Evolutionary conservation across 495 filamentous ascomycete species (phyloP).

Genomic region (Aspergillus cavernicola): DNA sequence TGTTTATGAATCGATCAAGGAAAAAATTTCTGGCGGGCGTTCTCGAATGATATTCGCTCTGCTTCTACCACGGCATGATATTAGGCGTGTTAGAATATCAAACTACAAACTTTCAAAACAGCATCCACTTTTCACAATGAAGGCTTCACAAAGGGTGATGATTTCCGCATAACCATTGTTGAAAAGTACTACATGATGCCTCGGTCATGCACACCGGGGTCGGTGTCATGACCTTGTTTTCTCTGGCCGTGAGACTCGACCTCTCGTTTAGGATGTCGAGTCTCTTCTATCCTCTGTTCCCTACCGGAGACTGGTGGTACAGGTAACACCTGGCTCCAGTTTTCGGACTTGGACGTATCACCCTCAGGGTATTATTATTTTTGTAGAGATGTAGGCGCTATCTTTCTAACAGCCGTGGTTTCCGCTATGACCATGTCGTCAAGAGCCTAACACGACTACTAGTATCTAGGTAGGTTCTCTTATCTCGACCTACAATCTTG

Average conservation of each 20-base stretch:
- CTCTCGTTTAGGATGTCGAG: neutral
- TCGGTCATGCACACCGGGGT: neutral
- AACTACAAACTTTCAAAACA: constrained; percentile 35
- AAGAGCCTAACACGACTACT: too few relatives aligned
- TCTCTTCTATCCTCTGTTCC: neutral
- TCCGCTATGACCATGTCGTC: too few relatives aligned
- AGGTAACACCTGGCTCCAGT: neutral
- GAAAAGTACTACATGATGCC: constrained; percentile 33
- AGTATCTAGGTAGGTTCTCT: too few relatives aligned
- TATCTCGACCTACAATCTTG: too few relatives aligned
- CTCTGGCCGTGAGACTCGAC: constrained; percentile 5
- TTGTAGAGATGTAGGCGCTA: neutral
- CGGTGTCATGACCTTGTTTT: constrained; percentile 2
- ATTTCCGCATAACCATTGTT: constrained; percentile 50
- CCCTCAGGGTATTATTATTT: neutral
- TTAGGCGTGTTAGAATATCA: constrained; percentile 45
- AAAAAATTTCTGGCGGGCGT: constrained; percentile 17
- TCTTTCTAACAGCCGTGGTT: too few relatives aligned
- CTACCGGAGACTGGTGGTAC: neutral
- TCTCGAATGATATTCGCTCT: constrained; percentile 21
- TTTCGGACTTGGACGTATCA: neutral
- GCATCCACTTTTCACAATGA: constrained; percentile 47
- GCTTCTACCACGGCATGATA: constrained; percentile 41
- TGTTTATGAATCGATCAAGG: constrained; percentile 41
- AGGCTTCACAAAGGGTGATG: constrained; percentile 48